phyloP scores from a whole-genome alignment of 225 moss, liverwort and hornwort species.

The Pseudoscleropodium purum region DNA sequence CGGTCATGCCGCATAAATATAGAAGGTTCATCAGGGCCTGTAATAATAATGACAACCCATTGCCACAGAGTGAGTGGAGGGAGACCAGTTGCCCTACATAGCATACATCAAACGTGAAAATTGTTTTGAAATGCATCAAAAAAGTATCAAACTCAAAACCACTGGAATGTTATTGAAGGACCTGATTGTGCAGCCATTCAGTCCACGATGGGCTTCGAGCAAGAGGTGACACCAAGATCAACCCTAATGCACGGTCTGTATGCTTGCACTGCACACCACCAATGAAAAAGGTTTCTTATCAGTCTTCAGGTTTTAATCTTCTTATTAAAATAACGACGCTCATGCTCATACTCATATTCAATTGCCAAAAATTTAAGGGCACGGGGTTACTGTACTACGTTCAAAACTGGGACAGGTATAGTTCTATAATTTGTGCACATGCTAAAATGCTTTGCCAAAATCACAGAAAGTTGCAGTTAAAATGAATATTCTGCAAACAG shows the following conservation, averaged over 20 bases:
- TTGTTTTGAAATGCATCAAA: background rate
- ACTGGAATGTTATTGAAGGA: background rate
- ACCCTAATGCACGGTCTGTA: conserved; percentile 63
- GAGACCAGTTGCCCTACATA: background rate
- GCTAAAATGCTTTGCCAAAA: background rate
- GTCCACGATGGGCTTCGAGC: conserved; percentile 84
- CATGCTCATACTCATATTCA: background rate
- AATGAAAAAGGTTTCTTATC: background rate
- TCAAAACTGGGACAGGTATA: background rate
- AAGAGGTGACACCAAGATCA: conserved; percentile 87
- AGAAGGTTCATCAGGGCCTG: conserved; percentile 75
- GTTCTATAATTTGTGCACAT: background rate
- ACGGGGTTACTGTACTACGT: background rate
- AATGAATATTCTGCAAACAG: background rate
- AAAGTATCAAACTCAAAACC: background rate
- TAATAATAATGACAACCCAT: background rate
- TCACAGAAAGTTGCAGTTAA: background rate
- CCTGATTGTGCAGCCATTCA: conserved; percentile 96
- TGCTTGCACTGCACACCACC: conserved; percentile 66
- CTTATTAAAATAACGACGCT: background rate
- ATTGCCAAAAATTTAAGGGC: background rate
- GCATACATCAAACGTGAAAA: background rate
- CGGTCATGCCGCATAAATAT: conserved; percentile 85
- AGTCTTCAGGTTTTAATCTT: background rate
- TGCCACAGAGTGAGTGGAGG: background rate